These are phyloP conservation scores for Kwoniella mangroviensis DNA, from an alignment of 768 basidiomycete genomes.

Conservation along the genomic window DNA sequence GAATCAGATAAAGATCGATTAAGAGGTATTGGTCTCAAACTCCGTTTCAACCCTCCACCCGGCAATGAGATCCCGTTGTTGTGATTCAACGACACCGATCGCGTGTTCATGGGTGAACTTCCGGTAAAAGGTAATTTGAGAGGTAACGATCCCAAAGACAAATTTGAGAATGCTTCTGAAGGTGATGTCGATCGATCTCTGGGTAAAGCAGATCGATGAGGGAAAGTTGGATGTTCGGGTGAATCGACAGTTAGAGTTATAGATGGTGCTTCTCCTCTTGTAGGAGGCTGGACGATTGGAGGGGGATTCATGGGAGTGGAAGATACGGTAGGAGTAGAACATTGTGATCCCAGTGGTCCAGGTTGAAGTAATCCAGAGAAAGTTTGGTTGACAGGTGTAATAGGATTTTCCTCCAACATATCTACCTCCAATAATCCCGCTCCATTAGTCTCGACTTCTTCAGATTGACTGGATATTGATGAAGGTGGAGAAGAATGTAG, in stretches of 20 bases:
- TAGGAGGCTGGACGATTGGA: constrained; percentile 15
- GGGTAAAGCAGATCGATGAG: background rate
- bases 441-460: constrained; percentile 4
- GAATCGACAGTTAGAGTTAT: constrained; percentile 31
- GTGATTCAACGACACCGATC: background rate
- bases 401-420: constrained; percentile 16
- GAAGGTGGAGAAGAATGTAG: constrained; percentile 25
- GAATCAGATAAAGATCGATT: constrained; percentile 26
- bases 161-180: constrained; percentile 25
- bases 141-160: constrained; percentile 24
- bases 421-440: constrained; percentile 8
- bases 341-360: constrained; percentile 20
- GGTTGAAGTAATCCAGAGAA: constrained; percentile 29
- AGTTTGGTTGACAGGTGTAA: constrained; percentile 41
- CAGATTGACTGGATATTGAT: constrained; percentile 25
- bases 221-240: constrained; percentile 7
- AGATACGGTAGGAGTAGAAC: constrained; percentile 18
- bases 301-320: constrained; percentile 19
- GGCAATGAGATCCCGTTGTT: background rate
- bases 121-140: constrained; percentile 16
- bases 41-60: constrained; percentile 18
- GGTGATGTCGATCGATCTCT: constrained; percentile 9
- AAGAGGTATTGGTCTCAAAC: constrained; percentile 17
- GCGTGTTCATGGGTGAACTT: constrained; percentile 2
- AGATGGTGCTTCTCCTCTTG: constrained; percentile 18